Percentiles rank a stretch among this genome's conserved stretches.
These are phyloP conservation scores for Carex cristatella DNA, from an alignment of 176 grass and related monocot species.

Conservation along the genomic window DNA sequence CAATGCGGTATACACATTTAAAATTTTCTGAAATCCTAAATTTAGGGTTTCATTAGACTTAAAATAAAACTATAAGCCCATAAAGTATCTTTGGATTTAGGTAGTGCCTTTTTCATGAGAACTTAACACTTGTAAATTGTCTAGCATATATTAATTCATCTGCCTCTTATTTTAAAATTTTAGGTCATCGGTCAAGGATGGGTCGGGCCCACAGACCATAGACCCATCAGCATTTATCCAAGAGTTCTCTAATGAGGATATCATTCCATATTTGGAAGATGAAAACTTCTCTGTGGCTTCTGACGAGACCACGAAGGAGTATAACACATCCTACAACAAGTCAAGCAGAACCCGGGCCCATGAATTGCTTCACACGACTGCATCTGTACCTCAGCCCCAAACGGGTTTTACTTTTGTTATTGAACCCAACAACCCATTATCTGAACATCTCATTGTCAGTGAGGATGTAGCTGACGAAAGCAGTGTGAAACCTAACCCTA, in stretches of 20 bases:
- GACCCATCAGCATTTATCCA: constrained; percentile 37
- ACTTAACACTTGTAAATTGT: constrained; percentile 8
- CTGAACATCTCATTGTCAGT: constrained; percentile 23
- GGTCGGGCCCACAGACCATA: constrained; percentile 28
- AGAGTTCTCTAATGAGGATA: constrained; percentile 35
- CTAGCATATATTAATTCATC: not conserved
- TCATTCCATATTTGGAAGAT: constrained; percentile 34
- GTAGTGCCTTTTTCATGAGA: not conserved
- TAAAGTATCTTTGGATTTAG: not conserved
- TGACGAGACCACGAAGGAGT: constrained; percentile 31
- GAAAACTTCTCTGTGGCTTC: constrained; percentile 35
- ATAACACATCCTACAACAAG: constrained; percentile 74
- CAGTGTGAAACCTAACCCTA: constrained; percentile 22
- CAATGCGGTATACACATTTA: not conserved
- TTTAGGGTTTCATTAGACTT: not conserved
- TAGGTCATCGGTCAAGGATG: constrained; percentile 49
- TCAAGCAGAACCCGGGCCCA: constrained; percentile 23
- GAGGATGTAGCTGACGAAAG: constrained; percentile 28
- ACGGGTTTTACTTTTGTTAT: constrained; percentile 43
- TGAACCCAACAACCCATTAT: constrained; percentile 34
- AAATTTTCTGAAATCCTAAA: not conserved
- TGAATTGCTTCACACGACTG: constrained; percentile 40
- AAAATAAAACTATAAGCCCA: not conserved
- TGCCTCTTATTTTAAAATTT: not conserved
- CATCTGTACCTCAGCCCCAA: constrained; percentile 45